Base-by-base conservation (phyloP, 306 rosid genomes). In the Aeschynomene evenia region DNA sequence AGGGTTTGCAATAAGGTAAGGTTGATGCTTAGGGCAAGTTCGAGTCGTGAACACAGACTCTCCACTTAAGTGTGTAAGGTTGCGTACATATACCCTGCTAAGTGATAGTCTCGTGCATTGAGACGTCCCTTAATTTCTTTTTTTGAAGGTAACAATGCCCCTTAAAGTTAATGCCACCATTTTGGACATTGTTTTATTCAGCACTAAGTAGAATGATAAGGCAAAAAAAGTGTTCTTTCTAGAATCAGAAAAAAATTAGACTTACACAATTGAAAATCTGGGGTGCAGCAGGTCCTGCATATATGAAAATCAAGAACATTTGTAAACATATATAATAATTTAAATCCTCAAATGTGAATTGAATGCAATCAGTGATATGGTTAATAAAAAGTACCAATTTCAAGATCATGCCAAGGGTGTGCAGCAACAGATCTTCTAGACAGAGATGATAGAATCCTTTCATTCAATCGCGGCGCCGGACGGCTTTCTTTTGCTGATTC, bases 371-470 rank as follows among this genome's bases (percentile, higher is more conserved):
- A 73, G 29, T 7, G 56, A 56, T 11, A 23, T 21, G 37, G 31
- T 18, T 10, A 21, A 66, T 5, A 14, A 49, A 3, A 73, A 45
- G n/a, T 88, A 94, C 98, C 97, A 73, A 94, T 91, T 83, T 94
- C 99, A 63, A 91, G 97, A 85, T 91, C 99, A 84, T 94, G 99
- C 99, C 99, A 94, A 53, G 97, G 92, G 81, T 91, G 96, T 1
- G 97, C 97, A 84, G 92, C 99, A 63, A 91, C 96, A 10, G 97
- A 88, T 91, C 91, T 89, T 75, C 86, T 85, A 21, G 99, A 91
- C 77, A 91, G 9, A 72, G 96, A 85, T 46, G 97, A 94, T 64
- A 94, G 97, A 81, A 94, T 94, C 82, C 97, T 88, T 79, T 94
- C 96, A 64, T 94, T 94, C 77, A 94, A 81, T 1, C 83, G 85